phyloP scores from a whole-genome alignment of 78 protist genomes.

The Ministeria vibrans region DNA sequence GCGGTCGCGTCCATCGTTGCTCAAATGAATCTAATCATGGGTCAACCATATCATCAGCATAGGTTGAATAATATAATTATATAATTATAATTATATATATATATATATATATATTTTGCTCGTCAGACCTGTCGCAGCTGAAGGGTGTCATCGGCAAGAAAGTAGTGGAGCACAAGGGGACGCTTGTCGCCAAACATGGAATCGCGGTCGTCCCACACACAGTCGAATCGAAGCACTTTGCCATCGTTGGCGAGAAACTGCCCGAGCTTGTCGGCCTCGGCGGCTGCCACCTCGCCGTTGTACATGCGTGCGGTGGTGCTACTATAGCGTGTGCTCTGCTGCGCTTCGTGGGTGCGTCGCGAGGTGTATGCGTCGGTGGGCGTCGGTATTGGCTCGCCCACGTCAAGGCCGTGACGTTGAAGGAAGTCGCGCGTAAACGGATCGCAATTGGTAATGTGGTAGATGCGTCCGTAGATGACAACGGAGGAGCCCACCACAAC shows the following conservation, averaged over 20 bases:
- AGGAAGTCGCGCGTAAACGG: slow-evolving; percentile 33
- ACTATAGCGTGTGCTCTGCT: no score
- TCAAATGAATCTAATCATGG: no score
- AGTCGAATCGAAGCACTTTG: slow-evolving; percentile 23
- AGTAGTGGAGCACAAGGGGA: slow-evolving; percentile 29
- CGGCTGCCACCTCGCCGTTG: no score
- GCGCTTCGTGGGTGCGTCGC: no score
- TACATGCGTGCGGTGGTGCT: background rate
- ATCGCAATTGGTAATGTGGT: slow-evolving; percentile 42
- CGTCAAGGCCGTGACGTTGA: background rate
- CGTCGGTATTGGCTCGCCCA: background rate
- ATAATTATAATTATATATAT: no score
- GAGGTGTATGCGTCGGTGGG: slow-evolving; percentile 13
- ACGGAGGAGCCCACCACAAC: slow-evolving; percentile 44
- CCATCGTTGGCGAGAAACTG: slow-evolving; percentile 19
- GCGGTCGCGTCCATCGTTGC: slow-evolving; percentile 64
- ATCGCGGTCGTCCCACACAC: slow-evolving; percentile 47
- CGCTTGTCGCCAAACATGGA: slow-evolving; percentile 3
- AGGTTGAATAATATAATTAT: no score
- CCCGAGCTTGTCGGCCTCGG: slow-evolving; percentile 11
- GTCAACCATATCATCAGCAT: no score
- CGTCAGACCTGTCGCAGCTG: slow-evolving; percentile 42
- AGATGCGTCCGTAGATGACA: slow-evolving; percentile 25
- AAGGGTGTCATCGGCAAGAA: slow-evolving; percentile 44
- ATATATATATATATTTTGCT: no score